Base-by-base conservation (phyloP, 2,329 filamentous ascomycete genomes). In the Orbilia ellipsospora region DNA sequence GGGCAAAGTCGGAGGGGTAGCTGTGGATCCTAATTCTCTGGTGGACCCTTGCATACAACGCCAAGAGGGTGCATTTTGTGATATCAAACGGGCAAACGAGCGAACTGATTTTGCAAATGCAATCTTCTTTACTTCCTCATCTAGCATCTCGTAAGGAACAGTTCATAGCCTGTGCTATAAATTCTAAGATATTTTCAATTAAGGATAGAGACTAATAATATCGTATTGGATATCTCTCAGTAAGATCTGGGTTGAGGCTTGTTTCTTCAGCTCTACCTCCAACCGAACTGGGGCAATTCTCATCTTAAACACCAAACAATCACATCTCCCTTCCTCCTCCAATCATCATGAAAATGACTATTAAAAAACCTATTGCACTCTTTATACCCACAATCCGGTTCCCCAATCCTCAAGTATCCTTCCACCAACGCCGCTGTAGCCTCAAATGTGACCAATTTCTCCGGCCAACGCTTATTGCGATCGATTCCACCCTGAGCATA, bases 331-430 rank as follows among this genome's bases (percentile, higher is more conserved):
- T 66, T 74, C 56, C 79, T 73, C 55, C 79, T 77, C 23, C 42
- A 63, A 59, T 80, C 79, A 40, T 80, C 79, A 50, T 80, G 79
- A n/a, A 67, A 57, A 73, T 80, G 79, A 4, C 62, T 79, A 70
- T 80, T 80, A 31, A 80, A 80, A 16, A 77, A 78, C 28, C 79
- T 74, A 61, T 69, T 67, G 59, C 79, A 80, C 44, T 77, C 75
- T 16, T 42, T 26, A 42, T 77, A 73, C 50, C 54, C 40, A 1
- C 26, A 50, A 2, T 68, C 48, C 15, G 54, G 62, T 16, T 48
- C 50, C 5, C 48, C 66, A 13, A 66, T 69, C 12, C 28, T 42
- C 52, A 74, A 63, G 23, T 75, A 69, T 2, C 20, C 50, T 8
- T 56, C 56, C 8, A 78, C 40, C 1, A 75, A 44, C 2, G 65